Base-by-base conservation (phyloP, 768 basidiomycete genomes). In the Mycena belliarum region DNA sequence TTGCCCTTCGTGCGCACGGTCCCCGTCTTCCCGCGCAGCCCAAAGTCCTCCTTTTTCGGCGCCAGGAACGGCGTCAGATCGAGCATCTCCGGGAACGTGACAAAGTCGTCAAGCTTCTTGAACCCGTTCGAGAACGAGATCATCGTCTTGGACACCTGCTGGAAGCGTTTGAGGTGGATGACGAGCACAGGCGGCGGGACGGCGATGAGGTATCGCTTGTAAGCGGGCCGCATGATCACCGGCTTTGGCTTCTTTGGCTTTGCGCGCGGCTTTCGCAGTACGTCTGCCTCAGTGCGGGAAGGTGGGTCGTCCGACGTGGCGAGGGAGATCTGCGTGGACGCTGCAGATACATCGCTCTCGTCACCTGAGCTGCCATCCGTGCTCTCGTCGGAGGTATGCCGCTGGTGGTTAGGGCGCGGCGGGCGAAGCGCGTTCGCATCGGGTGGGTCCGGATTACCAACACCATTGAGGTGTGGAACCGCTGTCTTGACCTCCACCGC, bases 181-280 rank as follows among this genome's bases (percentile, higher is more conserved):
- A 95, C 91, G 55, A 98, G 83, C 29, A 97, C 82, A 0, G 94
- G 92, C 0, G 95, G 95, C 2, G 90, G 87, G 0, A 79, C 80
- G 16, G 87, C 84, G 70, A 98, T 91, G 57, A 98, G 86, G 72
- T 97, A 98, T 14, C 95, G 90, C 73, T 98, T 98, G 76, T 93
- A 94, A 5, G 93, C 93, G 1, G 91, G 81, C 2, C 92, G 85
- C 73, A 90, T 80, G 45, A 96, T 79, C 48, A 86, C 86, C 32
- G 90, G 91, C 57, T 84, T 80, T 10, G 60, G 56, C 37, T 70
- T 74, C 9, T 63, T 68, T 3, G 57, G 64, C 41, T 62, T 59
- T 15, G 63, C 37, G 56, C 66, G 52, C 47, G 68, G 59, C 43
- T 60, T 33, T 33, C 51, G 20, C 8, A 32, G 29, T 11, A 42